Percentiles rank a stretch among this genome's conserved stretches.
phyloP scores from a whole-genome alignment of 164 flowering plant species.

The Houttuynia cordata region DNA sequence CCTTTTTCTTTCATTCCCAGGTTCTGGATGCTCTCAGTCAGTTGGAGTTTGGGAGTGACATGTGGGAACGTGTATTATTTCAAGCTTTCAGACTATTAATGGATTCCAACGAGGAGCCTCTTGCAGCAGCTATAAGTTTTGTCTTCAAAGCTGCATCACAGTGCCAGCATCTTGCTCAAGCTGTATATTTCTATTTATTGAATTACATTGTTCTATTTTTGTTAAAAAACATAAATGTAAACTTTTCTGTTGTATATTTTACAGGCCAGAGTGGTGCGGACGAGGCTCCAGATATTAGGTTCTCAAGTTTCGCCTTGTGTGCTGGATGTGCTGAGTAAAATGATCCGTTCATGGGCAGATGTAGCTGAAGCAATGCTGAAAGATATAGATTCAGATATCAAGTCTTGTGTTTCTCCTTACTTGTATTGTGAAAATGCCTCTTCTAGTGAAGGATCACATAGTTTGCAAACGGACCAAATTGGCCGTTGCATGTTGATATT shows the following conservation, averaged over 20 bases:
- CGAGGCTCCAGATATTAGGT: conserved; percentile 63
- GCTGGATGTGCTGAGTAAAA: conserved; percentile 65
- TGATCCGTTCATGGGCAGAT: conserved; percentile 69
- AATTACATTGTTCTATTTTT: background rate
- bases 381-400: conserved; percentile 63
- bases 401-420: conserved; percentile 28
- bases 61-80: conserved; percentile 68
- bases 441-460: conserved; percentile 28
- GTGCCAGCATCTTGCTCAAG: conserved; percentile 86
- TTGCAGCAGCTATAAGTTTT: conserved; percentile 69
- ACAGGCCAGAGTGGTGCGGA: conserved; percentile 81
- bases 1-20: conserved; percentile 24
- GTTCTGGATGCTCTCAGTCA: conserved; percentile 85
- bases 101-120: conserved; percentile 71
- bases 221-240: background rate
- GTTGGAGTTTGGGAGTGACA: conserved; percentile 77
- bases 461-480: conserved; percentile 33
- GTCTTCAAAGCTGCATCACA: conserved; percentile 80
- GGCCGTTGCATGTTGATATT: conserved; percentile 54
- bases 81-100: conserved; percentile 55
- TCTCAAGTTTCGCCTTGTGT: conserved; percentile 67
- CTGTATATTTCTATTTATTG: conserved; percentile 35
- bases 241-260: conserved; percentile 13
- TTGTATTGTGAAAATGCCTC: conserved; percentile 42
- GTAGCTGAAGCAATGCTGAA: conserved; percentile 66